Conservation (phyloP, 371 early-diverging fungal species). For the Lichtheimia corymbifera region DNA sequence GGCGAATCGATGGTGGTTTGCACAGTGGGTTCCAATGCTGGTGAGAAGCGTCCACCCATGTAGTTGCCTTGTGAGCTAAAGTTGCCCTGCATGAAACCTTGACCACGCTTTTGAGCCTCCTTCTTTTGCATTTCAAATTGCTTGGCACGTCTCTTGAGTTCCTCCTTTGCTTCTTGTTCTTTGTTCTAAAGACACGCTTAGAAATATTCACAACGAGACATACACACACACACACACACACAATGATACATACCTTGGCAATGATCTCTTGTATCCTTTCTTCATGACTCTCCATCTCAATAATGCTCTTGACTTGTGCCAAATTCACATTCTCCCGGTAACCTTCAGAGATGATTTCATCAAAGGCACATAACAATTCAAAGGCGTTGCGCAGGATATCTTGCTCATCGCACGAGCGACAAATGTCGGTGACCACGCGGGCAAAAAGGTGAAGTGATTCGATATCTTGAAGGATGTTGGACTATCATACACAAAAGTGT, state of each 20-base stretch:
- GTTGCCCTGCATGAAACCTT: slow-evolving; percentile 54
- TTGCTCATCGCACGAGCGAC: slow-evolving; percentile 79
- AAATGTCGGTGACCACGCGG: slow-evolving; percentile 89
- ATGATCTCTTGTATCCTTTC: slow-evolving; percentile 96
- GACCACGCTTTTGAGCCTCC: slow-evolving; percentile 80
- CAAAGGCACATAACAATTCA: slow-evolving; percentile 91
- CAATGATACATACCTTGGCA: slow-evolving; percentile 61
- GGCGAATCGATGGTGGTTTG: slow-evolving; percentile 35
- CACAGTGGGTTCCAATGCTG: slow-evolving; percentile 47
- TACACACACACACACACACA: slow-evolving; percentile 49
- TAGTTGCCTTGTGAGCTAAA: slow-evolving; percentile 47
- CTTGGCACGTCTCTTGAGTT: slow-evolving; percentile 89
- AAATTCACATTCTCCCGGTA: slow-evolving; percentile 85
- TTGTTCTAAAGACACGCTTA: slow-evolving; percentile 67
- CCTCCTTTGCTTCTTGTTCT: slow-evolving; percentile 96
- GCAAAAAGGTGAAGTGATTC: slow-evolving; percentile 93
- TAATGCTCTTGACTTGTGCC: slow-evolving; percentile 87
- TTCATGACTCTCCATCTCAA: slow-evolving; percentile 96
- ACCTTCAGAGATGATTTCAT: slow-evolving; percentile 92
- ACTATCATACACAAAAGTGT: slow-evolving; percentile 25
- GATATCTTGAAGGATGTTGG: slow-evolving; percentile 91
- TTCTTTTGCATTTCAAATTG: slow-evolving; percentile 88
- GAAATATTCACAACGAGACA: background rate
- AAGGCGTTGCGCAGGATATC: slow-evolving; percentile 81
- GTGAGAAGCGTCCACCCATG: slow-evolving; percentile 45